phyloP scores from a whole-genome alignment of 2,329 filamentous ascomycete genomes.

The Saccharata proteae region DNA sequence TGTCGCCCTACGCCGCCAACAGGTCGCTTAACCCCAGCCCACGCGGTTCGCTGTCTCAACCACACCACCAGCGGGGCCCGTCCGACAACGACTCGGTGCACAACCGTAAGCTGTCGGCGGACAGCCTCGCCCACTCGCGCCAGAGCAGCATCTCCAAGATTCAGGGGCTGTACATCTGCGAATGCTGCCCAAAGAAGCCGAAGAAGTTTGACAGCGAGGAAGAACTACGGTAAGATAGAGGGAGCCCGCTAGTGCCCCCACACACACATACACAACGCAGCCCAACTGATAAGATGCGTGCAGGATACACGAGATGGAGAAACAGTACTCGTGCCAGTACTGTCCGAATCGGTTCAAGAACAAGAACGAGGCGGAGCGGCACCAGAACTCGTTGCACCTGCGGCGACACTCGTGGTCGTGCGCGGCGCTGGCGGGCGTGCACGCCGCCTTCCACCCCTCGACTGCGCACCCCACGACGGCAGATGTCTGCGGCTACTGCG shows the following conservation, averaged over 20 bases:
- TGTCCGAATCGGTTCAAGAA: slow-evolving; percentile 97
- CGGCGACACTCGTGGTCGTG: slow-evolving; percentile 95
- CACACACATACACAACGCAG: slow-evolving; percentile 9
- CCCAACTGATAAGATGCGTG: no score
- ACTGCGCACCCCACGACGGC: slow-evolving; percentile 46
- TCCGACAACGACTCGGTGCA: slow-evolving; percentile 22
- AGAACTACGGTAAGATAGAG: slow-evolving; percentile 63
- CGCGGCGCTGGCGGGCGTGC: slow-evolving; percentile 60
- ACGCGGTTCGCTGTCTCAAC: slow-evolving; percentile 25
- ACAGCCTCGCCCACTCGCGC: slow-evolving; percentile 32
- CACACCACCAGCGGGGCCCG: slow-evolving; percentile 28
- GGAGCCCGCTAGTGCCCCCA: neutral
- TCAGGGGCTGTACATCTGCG: slow-evolving; percentile 60
- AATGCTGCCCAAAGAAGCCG: slow-evolving; percentile 93
- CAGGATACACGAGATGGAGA: slow-evolving; percentile 86
- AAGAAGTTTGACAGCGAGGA: slow-evolving; percentile 84
- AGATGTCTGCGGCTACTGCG: slow-evolving; percentile 91
- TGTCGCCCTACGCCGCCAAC: slow-evolving; percentile 42
- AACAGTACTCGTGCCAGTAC: slow-evolving; percentile 88
- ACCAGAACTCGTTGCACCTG: slow-evolving; percentile 90
- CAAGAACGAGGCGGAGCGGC: slow-evolving; percentile 93
- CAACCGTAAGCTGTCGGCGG: slow-evolving; percentile 36
- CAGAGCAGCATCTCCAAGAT: slow-evolving; percentile 40
- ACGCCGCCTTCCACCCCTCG: slow-evolving; percentile 79
- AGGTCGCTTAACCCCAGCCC: slow-evolving; percentile 31